phyloP scores from a whole-genome alignment of 306 rosid species.

The Castanospermum australe region DNA sequence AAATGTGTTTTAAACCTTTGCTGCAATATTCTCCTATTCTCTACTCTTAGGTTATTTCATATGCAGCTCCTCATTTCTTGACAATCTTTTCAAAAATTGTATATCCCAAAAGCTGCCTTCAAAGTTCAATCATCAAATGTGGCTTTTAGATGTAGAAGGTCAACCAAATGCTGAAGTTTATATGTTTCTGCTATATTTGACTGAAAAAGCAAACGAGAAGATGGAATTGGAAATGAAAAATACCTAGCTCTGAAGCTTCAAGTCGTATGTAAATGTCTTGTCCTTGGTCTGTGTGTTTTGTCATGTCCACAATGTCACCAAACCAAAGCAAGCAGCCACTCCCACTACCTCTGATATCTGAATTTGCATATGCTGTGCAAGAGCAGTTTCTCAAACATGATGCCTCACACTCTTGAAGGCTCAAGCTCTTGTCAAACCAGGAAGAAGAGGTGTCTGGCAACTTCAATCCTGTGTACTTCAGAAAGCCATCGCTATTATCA shows the following conservation, averaged over 20 bases:
- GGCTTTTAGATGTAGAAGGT: no score
- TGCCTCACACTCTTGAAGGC: constrained; percentile 22
- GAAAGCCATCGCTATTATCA: background rate
- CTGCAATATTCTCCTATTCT: no score
- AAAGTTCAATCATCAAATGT: no score
- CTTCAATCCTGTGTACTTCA: background rate
- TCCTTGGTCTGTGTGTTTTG: background rate
- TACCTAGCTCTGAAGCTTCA: background rate
- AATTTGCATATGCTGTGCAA: constrained; percentile 25
- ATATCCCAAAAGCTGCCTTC: no score
- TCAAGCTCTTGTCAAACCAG: constrained; percentile 12
- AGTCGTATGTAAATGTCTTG: constrained; percentile 11
- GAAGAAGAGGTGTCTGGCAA: constrained; percentile 19
- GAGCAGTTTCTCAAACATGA: constrained; percentile 27
- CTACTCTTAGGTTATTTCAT: no score
- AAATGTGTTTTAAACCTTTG: no score
- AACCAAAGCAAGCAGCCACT: constrained; percentile 46
- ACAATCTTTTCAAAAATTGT: no score
- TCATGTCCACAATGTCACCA: constrained; percentile 27
- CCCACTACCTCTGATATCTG: constrained; percentile 3
- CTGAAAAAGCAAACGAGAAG: background rate
- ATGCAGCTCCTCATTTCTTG: no score
- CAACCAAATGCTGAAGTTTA: background rate
- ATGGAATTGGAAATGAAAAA: no score
- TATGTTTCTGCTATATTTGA: no score